Percentiles rank a stretch among this genome's conserved stretches.
Conservation (phyloP, 306 rosid genomes). For the Lithocarpus polystachyus region DNA sequence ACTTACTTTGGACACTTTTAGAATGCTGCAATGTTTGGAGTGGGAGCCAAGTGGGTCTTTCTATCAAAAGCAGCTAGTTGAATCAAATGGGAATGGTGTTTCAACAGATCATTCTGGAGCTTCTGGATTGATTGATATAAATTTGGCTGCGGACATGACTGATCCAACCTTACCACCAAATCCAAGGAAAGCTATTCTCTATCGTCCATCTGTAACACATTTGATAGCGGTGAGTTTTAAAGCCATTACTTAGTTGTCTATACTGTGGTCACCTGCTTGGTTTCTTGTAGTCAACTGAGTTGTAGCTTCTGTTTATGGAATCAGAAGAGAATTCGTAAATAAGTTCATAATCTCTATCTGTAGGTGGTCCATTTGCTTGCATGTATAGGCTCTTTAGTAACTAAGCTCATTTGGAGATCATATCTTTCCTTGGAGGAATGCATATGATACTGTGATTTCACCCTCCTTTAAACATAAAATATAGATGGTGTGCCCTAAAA, state of each 20-base stretch:
- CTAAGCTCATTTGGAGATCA: conserved; percentile 6
- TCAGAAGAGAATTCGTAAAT: neutral
- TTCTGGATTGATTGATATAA: conserved; percentile 83
- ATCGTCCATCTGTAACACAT: conserved; percentile 90
- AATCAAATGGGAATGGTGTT: conserved; percentile 62
- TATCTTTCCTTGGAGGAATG: neutral
- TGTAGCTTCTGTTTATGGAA: neutral
- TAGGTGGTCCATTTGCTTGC: neutral
- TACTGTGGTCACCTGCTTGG: neutral
- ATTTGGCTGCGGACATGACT: conserved; percentile 77
- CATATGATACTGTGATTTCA: conserved; percentile 9
- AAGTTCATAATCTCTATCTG: neutral
- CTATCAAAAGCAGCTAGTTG: conserved; percentile 60
- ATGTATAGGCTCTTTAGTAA: neutral
- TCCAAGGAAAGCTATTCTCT: conserved; percentile 87
- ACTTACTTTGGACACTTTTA: conserved; percentile 78
- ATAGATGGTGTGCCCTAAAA: neutral
- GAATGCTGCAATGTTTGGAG: conserved; percentile 96
- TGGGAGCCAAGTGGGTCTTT: conserved; percentile 92
- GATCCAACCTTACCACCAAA: conserved; percentile 86
- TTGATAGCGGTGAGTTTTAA: conserved; percentile 80
- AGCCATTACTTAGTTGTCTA: neutral
- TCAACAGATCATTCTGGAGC: conserved; percentile 77
- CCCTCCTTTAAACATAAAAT: neutral
- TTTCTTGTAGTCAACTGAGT: neutral